Base-by-base conservation (phyloP, 306 rosid species). In the Inga laurina region DNA sequence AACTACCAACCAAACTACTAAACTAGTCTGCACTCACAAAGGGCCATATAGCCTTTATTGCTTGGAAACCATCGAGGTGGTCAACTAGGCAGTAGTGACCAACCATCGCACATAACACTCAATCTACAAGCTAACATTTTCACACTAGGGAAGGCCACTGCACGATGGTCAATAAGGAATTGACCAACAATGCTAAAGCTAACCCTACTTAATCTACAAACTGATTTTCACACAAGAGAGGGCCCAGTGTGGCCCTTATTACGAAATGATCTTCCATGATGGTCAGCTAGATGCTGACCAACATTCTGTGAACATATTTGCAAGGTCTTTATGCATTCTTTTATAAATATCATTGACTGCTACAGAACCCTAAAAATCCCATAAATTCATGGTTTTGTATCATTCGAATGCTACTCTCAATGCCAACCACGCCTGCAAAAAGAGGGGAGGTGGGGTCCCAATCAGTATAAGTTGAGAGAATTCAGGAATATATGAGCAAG, bases 291-390 rank as follows among this genome's bases (percentile, higher is more conserved):
- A 54, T 66, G 80, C 89, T 92, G 97, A 82, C 91, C 92, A 85
- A 84, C 79, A 52, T 24, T 43, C 22, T 6, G 43, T 39, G 43
- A 39, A 67, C 24, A 7, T 39, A 62, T 44, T 19, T 72, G n/a
- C 62, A 73, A 73, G 68, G 21, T 77, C 30, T 8, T 67, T 34
- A 3, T 14, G 68, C 75, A 78, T 69, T 82, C 72, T 75, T n/a
- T 9, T 10, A 45, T 51, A 76, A n/a, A 57, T 35, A 84, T 91
- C 87, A 93, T 48, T 90, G 89, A 82, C 87, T 89, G 91, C 89
- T 89, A 59, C 98, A 94, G 76, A 95, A 92, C 43, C 85, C 90
- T 66, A 95, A 87, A 85, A 95, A 92, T 51, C 97, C 98, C 97
- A 95, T 91, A 77, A 95, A 95, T 72, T 95, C 97, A 7, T 91